Base-by-base conservation (phyloP, 2,329 filamentous ascomycete genomes). In the Fusarium zealandicum region DNA sequence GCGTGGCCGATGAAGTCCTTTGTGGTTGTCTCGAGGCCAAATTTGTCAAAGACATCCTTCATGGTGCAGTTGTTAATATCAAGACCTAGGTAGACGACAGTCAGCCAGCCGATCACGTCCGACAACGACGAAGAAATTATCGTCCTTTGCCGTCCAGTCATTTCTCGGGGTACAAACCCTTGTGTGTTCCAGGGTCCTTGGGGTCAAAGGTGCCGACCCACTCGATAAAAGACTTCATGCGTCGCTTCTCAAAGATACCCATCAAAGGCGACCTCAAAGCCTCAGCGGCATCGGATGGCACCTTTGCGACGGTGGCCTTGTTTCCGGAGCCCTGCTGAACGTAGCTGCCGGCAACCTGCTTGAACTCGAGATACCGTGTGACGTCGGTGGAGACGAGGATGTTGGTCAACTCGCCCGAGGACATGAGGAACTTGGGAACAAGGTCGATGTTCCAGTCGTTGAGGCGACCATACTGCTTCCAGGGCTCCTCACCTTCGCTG, bases 391-490 rank as follows among this genome's bases (percentile, higher is more conserved):
- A 96, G 61, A 97, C 92, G 72, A 99, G 87, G 72, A 99, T 97
- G 79, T 98, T 98, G 75, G 93, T 98, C 73, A 99, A 83, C 80
- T 99, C 93, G 76, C 95, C 95, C 61, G 96, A 96, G 56, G 93
- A 92, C 93, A 99, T 98, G 76, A 99, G 86, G 71, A 99, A 88
- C 84, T 99, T 99, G 66, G 95, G 93, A 41, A 99, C 93, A 58
- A 99, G 85, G 74, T 99, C 96, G 77, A 99, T 96, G 82, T 97
- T 98, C 95, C 95, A 99, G 84, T 98, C 93, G 79, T 97, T 97
- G 74, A 88, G 82, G 56, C 95, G 90, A 69, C 93, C 93, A 76
- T 97, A 98, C 78, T 96, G 93, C 82, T 96, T 93, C 95, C 95
- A 98, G 65, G 93, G 93, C 82, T 97, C 90, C 72, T 92, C 88